Conservation (phyloP, 768 basidiomycete species). For the Lactarius quietus region DNA sequence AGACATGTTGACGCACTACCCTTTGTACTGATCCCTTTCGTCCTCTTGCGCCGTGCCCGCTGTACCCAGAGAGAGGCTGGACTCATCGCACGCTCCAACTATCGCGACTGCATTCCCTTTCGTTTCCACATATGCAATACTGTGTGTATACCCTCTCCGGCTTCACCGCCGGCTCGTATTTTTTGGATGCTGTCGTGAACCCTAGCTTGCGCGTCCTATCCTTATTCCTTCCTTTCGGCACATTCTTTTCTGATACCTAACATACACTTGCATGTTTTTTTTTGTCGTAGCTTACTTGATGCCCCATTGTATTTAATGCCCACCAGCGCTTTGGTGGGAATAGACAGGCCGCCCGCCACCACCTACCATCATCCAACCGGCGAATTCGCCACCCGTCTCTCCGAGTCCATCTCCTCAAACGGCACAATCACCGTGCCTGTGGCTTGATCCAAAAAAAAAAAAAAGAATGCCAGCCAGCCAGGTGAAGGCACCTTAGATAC, state of each 20-base stretch:
- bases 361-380: not conserved
- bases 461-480: constrained; percentile 10
- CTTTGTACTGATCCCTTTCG: not conserved
- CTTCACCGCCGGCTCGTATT: constrained; percentile 1
- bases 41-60: not conserved
- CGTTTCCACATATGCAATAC: constrained; percentile 2
- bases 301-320: constrained; percentile 12
- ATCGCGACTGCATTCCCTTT: not conserved
- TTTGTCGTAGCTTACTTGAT: constrained; percentile 2
- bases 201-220: constrained; percentile 11
- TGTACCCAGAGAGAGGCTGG: constrained; percentile 1
- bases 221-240: constrained; percentile 9
- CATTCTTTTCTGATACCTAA: constrained; percentile 6
- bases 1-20: not conserved
- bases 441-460: not conserved
- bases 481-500: constrained; percentile 8
- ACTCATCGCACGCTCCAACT: not conserved
- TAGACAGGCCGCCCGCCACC: not conserved
- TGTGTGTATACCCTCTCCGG: constrained; percentile 13
- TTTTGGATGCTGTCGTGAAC: constrained; percentile 4
- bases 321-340: constrained; percentile 5
- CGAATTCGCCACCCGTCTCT: not conserved
- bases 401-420: not conserved
- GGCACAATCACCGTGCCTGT: not conserved
- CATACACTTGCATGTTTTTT: constrained; percentile 7